Conservation (phyloP, 2,329 filamentous ascomycete species). For the Paracorniculantispora psalliotae region DNA sequence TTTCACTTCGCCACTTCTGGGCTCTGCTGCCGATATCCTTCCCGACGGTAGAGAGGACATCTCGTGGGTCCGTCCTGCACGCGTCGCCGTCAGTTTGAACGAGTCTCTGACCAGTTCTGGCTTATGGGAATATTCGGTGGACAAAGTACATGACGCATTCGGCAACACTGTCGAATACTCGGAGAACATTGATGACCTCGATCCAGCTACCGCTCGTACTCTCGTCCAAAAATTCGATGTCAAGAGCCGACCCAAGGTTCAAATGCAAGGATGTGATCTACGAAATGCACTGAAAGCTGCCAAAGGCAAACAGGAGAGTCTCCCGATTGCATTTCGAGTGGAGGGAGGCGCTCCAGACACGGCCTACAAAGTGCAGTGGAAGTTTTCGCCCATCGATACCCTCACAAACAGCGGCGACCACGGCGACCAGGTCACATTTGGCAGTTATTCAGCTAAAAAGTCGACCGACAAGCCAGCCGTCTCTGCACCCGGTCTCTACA, state of each 20-base stretch:
- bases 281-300: constrained; percentile 79
- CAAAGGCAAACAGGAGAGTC: constrained; percentile 59
- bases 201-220: constrained; percentile 56
- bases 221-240: constrained; percentile 77
- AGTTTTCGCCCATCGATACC: constrained; percentile 71
- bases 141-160: constrained; percentile 86
- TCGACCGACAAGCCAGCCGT: constrained; percentile 62
- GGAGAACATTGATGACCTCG: constrained; percentile 60
- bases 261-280: constrained; percentile 69
- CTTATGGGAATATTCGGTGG: constrained; percentile 82
- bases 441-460: constrained; percentile 57
- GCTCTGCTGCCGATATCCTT: constrained; percentile 54
- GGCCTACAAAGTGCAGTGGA: constrained; percentile 70
- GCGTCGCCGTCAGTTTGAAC: constrained; percentile 76
- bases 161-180: constrained; percentile 81
- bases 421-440: constrained; percentile 51
- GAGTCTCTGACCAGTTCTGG: constrained; percentile 79
- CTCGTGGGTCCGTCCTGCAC: constrained; percentile 74
- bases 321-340: constrained; percentile 69
- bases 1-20: constrained; percentile 71
- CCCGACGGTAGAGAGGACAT: constrained; percentile 61
- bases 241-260: constrained; percentile 75
- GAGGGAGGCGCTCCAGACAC: constrained; percentile 55
- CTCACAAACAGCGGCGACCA: constrained; percentile 67
- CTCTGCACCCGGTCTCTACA: constrained; percentile 78